phyloP scores from a whole-genome alignment of 225 moss, liverwort and hornwort species.

The Pseudoscleropodium purum region DNA sequence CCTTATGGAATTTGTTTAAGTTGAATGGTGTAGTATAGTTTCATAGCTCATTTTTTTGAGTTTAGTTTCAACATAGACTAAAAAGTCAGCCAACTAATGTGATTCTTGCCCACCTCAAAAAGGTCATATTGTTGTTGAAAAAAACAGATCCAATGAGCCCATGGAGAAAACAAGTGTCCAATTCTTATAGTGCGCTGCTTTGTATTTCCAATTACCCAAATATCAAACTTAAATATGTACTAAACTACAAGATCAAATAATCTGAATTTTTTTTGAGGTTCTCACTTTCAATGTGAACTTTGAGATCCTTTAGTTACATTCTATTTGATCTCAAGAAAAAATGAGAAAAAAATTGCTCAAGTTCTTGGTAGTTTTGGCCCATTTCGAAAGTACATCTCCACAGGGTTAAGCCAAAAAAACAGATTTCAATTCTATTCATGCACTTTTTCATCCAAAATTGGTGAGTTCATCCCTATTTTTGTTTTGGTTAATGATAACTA shows the following conservation, averaged over 20 bases:
- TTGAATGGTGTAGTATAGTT: not conserved
- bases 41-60: fast-evolving
- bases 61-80: not conserved
- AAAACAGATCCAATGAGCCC: not conserved
- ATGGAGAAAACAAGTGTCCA: not conserved
- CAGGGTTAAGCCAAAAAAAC: too few species aligned
- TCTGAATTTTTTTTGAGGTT: not conserved
- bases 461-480: too few species aligned
- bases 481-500: fast-evolving
- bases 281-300: not conserved
- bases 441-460: not conserved
- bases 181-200: fast-evolving
- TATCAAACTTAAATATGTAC: not conserved
- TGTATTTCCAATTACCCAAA: not conserved
- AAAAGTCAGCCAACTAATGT: not conserved
- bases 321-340: not conserved
- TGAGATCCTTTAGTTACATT: not conserved
- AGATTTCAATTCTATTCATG: not conserved
- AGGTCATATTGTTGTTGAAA: too few species aligned
- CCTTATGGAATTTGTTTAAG: not conserved
- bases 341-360: not conserved
- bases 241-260: not conserved
- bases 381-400: fast-evolving
- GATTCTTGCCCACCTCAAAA: not conserved
- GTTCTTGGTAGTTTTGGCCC: not conserved